These are phyloP conservation scores for Phytophthora fragariae DNA, from an alignment of 352 stramenopile genomes.

Conservation along the genomic window DNA sequence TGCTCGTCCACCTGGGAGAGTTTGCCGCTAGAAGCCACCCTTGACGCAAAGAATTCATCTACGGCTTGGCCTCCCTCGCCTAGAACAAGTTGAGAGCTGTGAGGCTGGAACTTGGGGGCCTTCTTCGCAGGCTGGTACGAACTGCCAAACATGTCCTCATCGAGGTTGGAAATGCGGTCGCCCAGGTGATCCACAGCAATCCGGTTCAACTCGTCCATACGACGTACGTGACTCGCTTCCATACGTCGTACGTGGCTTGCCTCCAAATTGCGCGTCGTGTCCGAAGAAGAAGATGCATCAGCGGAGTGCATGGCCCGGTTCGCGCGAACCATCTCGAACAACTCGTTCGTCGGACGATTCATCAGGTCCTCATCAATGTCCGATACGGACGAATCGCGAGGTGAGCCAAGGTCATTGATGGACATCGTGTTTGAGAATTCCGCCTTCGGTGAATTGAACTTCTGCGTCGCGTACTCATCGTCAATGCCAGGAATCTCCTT, in stretches of 20 bases:
- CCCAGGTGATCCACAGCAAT: slow-evolving; percentile 59
- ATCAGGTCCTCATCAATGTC: slow-evolving; percentile 55
- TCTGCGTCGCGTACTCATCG: slow-evolving; percentile 12
- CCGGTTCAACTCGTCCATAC: slow-evolving; percentile 63
- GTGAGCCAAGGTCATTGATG: slow-evolving; percentile 34
- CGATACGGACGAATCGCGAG: slow-evolving; percentile 35
- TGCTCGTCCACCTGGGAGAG: slow-evolving; percentile 33
- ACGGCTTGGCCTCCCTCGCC: slow-evolving; percentile 29
- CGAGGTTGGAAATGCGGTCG: slow-evolving; percentile 52
- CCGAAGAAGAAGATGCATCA: slow-evolving; percentile 26
- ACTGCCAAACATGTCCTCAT: slow-evolving; percentile 37
- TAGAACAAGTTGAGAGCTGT: slow-evolving; percentile 36
- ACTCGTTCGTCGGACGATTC: slow-evolving; percentile 52
- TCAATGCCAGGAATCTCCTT: slow-evolving; percentile 26
- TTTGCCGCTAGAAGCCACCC: slow-evolving; percentile 16
- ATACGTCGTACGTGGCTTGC: slow-evolving; percentile 55
- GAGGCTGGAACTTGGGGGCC: slow-evolving; percentile 19
- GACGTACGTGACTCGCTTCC: slow-evolving; percentile 51
- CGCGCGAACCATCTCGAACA: slow-evolving; percentile 56
- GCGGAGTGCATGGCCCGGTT: slow-evolving; percentile 27
- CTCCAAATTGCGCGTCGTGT: slow-evolving; percentile 37
- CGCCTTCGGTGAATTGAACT: slow-evolving; percentile 21
- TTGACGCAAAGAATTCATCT: slow-evolving; percentile 37
- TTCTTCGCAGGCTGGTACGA: slow-evolving; percentile 14
- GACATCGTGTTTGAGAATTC: slow-evolving; percentile 33